A percentile compares a stretch with the other conserved stretches of the same genome.
These are phyloP conservation scores for cucumber (Cucumis sativus) DNA, from an alignment of 306 rosid species.

Conservation along the genomic window DNA sequence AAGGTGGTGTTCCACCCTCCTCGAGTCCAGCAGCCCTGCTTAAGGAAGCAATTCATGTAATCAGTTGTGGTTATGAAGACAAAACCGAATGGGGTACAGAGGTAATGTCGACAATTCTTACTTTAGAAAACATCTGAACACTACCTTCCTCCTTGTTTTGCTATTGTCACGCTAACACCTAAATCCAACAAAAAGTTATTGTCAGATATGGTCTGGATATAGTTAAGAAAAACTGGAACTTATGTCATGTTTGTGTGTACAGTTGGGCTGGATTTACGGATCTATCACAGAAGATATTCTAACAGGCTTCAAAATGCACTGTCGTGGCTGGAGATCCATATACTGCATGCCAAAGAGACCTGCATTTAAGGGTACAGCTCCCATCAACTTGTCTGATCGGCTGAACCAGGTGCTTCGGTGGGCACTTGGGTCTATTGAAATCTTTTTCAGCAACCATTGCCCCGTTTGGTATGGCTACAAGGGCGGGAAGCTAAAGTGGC, in stretches of 20 bases:
- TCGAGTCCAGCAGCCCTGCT: slow-evolving; percentile 67
- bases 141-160: neutral
- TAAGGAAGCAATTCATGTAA: slow-evolving; percentile 91
- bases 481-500: slow-evolving; percentile 91
- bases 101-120: slow-evolving; percentile 35
- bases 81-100: slow-evolving; percentile 94
- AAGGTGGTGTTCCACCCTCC: slow-evolving; percentile 77
- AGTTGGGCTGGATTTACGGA: slow-evolving; percentile 97
- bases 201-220: neutral
- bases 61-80: slow-evolving; percentile 89
- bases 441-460: slow-evolving; percentile 87
- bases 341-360: slow-evolving; percentile 77
- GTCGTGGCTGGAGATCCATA: slow-evolving; percentile 98
- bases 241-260: slow-evolving; percentile 19
- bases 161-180: neutral
- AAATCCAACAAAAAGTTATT: neutral
- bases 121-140: neutral
- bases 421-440: slow-evolving; percentile 95
- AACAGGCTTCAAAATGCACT: slow-evolving; percentile 96
- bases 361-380: slow-evolving; percentile 98
- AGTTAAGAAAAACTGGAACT: neutral
- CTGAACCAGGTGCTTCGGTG: slow-evolving; percentile 97
- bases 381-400: slow-evolving; percentile 90
- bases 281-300: slow-evolving; percentile 93
- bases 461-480: slow-evolving; percentile 87